These are phyloP conservation scores for Macadamia integrifolia DNA, from an alignment of 164 flowering plant genomes.

Conservation along the genomic window DNA sequence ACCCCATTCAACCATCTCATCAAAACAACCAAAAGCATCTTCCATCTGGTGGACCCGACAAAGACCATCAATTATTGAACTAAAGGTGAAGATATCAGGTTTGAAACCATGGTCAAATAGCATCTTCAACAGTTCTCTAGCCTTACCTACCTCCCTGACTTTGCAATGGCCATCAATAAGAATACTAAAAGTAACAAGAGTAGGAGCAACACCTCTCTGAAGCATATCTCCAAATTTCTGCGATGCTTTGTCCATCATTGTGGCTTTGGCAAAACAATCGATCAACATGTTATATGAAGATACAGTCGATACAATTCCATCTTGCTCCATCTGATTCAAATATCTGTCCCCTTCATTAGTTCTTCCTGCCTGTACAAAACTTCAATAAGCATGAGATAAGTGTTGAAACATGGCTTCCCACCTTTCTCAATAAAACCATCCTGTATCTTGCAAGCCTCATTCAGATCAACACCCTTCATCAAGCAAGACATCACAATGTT, in stretches of 20 bases:
- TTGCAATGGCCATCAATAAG: constrained; percentile 70
- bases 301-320: constrained; percentile 50
- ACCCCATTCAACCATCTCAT: constrained; percentile 86
- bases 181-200: constrained; percentile 75
- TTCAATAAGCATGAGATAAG: constrained; percentile 47
- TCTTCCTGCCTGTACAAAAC: constrained; percentile 40
- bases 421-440: constrained; percentile 43
- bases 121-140: constrained; percentile 48
- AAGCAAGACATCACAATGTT: constrained; percentile 49
- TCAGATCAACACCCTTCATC: constrained; percentile 47
- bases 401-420: constrained; percentile 45
- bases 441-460: constrained; percentile 43
- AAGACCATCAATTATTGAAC: constrained; percentile 73
- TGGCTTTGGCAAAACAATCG: constrained; percentile 62
- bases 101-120: constrained; percentile 55
- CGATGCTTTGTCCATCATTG: constrained; percentile 53
- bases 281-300: constrained; percentile 70
- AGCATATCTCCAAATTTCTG: constrained; percentile 47
- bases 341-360: constrained; percentile 38
- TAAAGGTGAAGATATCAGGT: constrained; percentile 80
- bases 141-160: constrained; percentile 37
- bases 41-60: constrained; percentile 48
- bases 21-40: constrained; percentile 73
- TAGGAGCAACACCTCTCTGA: constrained; percentile 51
- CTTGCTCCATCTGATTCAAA: constrained; percentile 39